A percentile compares a stretch with the other conserved stretches of the same genome.
These are phyloP conservation scores for Zelopaecilomyces penicillatus DNA, from an alignment of 2,329 filamentous ascomycete genomes.

Conservation along the genomic window DNA sequence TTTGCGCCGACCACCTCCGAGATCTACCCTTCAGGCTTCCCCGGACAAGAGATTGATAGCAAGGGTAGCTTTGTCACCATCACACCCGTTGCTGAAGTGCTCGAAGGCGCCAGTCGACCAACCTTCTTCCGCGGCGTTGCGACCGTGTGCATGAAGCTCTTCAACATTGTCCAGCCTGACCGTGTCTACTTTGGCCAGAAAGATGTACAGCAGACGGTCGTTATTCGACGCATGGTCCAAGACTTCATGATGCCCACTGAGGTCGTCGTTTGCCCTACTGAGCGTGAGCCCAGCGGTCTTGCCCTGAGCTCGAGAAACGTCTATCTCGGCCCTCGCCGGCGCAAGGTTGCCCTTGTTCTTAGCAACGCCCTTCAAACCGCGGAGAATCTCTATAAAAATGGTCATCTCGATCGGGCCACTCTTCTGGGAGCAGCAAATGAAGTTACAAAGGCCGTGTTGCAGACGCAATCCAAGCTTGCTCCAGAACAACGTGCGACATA, in stretches of 20 bases:
- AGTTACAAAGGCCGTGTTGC: conserved; percentile 45
- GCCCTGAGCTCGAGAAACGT: conserved; percentile 92
- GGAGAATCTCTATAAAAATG: conserved; percentile 55
- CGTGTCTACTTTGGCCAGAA: conserved; percentile 92
- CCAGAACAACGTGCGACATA: conserved; percentile 59
- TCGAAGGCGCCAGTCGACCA: conserved; percentile 79
- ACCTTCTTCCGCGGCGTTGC: conserved; percentile 96
- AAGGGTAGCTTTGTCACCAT: conserved; percentile 87
- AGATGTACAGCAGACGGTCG: conserved; percentile 90
- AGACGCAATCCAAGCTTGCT: conserved; percentile 53
- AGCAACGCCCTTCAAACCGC: conserved; percentile 61
- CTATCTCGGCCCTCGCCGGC: conserved; percentile 71
- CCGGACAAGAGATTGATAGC: conserved; percentile 61
- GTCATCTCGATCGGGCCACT: conserved; percentile 44
- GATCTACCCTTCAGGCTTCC: conserved; percentile 83
- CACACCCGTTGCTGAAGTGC: conserved; percentile 69
- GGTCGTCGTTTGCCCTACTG: conserved; percentile 66
- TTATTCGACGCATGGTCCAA: conserved; percentile 76
- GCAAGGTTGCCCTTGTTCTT: conserved; percentile 65
- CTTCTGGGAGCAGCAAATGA: conserved; percentile 65
- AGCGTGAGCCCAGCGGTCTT: conserved; percentile 70
- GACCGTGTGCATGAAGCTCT: conserved; percentile 83
- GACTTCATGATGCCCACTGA: conserved; percentile 77
- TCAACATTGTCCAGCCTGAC: conserved; percentile 49
- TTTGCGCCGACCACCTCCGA: conserved; percentile 75